Evolutionary conservation across 148 eudicot species (phyloP).

Genomic region (Gaultheria prostrata): DNA sequence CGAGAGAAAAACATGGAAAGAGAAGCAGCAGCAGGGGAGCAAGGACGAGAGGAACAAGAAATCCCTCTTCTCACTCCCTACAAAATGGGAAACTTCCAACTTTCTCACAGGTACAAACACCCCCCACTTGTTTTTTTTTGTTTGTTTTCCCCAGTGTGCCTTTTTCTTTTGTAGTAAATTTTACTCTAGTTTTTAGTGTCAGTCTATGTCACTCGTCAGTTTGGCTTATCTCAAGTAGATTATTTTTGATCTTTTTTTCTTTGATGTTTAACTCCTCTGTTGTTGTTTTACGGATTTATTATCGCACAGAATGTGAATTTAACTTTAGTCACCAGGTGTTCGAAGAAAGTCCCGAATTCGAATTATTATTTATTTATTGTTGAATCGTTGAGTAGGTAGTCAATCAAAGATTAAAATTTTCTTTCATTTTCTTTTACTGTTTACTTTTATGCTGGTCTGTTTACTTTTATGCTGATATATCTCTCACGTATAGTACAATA

Average conservation of each 20-base stretch:
- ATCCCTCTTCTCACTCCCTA: background rate
- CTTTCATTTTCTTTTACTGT: no score
- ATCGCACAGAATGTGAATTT: background rate
- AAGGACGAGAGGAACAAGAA: background rate
- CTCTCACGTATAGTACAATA: background rate
- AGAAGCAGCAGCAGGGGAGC: no score
- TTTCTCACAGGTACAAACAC: background rate
- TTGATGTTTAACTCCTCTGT: no score
- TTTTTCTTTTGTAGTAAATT: background rate
- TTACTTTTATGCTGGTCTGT: no score
- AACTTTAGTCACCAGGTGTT: background rate
- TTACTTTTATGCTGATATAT: background rate
- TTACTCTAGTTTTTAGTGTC: background rate
- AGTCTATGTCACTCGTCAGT: background rate
- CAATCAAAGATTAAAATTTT: background rate
- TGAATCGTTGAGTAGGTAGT: background rate
- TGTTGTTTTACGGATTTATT: background rate
- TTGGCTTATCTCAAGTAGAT: background rate
- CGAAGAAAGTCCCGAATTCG: background rate
- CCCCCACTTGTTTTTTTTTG: background rate
- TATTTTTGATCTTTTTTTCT: background rate
- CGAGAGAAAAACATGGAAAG: no score
- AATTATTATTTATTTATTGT: no score
- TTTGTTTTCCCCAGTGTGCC: background rate
- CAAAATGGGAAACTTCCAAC: conserved; percentile 4